A percentile compares a stretch with the other conserved stretches of the same genome.
These are phyloP conservation scores for Conticribra guillardii DNA, from an alignment of 108 stramenopile genomes.

Conservation along the genomic window DNA sequence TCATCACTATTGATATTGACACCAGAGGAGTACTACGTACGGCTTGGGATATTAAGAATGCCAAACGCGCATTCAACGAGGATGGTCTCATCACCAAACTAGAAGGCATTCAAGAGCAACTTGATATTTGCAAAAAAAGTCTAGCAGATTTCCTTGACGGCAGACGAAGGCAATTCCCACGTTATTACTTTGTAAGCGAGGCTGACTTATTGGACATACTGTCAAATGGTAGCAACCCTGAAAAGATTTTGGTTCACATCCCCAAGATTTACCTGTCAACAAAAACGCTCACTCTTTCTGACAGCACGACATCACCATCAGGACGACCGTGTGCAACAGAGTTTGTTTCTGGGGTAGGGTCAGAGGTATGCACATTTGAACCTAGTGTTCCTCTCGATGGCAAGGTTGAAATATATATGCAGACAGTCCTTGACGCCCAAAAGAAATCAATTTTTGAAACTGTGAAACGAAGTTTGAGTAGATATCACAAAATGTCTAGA, in stretches of 20 bases:
- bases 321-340: slow-evolving; percentile 58
- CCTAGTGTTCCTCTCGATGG: slow-evolving; percentile 76
- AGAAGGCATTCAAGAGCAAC: slow-evolving; percentile 67
- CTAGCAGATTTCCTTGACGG: slow-evolving; percentile 84
- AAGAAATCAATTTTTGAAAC: slow-evolving; percentile 59
- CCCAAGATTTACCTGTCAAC: slow-evolving; percentile 80
- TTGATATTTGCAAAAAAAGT: slow-evolving; percentile 82
- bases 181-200: slow-evolving; percentile 87
- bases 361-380: slow-evolving; percentile 71
- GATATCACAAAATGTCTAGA: slow-evolving; percentile 63
- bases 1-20: slow-evolving; percentile 71
- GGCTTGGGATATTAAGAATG: slow-evolving; percentile 63
- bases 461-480: slow-evolving; percentile 51
- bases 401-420: slow-evolving; percentile 87
- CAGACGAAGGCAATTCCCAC: slow-evolving; percentile 76
- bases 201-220: slow-evolving; percentile 84
- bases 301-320: slow-evolving; percentile 16
- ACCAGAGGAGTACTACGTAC: slow-evolving; percentile 59
- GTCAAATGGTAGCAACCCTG: slow-evolving; percentile 74
- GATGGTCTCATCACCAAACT: slow-evolving; percentile 58
- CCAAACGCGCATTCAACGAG: slow-evolving; percentile 70
- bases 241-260: slow-evolving; percentile 73
- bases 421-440: slow-evolving; percentile 66
- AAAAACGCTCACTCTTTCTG: slow-evolving; percentile 59
- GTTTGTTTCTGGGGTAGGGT: slow-evolving; percentile 69